Evolutionary conservation across 1,284 basidiomycete genomes (phyloP), one percentile per base, ranked within the genome.

Genomic region (Boletellus dicymbophilus): DNA sequence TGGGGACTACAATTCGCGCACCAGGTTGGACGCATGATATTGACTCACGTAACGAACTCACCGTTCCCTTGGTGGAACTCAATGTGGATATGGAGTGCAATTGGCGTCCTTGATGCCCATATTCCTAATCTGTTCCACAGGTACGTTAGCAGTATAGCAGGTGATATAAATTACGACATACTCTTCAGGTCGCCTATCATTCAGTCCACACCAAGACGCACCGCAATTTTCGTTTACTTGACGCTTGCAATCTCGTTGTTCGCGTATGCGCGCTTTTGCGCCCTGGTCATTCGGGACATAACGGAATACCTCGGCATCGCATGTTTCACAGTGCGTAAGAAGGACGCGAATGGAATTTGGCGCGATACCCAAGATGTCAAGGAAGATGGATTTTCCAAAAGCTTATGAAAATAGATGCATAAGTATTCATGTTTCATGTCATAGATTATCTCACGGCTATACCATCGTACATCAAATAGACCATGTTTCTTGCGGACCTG

Each of bases 1-100:
- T 98, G 95, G 94, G 96, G 93, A 21, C 71, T 93, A 43, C 85
- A 88, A 61, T 93, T 93, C 57, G 85, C 89, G 20, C 88, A 93
- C 67, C 85, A 89, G 62, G 95, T 98, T 38, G 93, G 93, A 31
- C 77, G 90, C 58, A 90, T 98, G 73, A 98, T 98, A 65, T 74
- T 98, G 30, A 93, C 95, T 0, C 96, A 99, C 69, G 85, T 98
- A 36, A 95, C 94, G 44, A 85, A 84, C 57, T 78, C 81, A 34
- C 75, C 84, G 7, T 97, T 98, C 76, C 95, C 95, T 0, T 79
- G 81, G 67, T 95, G 88, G 84, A 93, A 97, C 69, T 80, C 82
- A 58, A 82, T 94, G 66, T 94, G 94, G 84, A 67, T 94, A 10
- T 92, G 88, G 84, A 90, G 84, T 54, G 67, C 85, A 6, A 63